Percentiles rank a stretch among this genome's conserved stretches.
phyloP scores from a whole-genome alignment of 495 filamentous ascomycete species.

The Penicillium pancosmium region DNA sequence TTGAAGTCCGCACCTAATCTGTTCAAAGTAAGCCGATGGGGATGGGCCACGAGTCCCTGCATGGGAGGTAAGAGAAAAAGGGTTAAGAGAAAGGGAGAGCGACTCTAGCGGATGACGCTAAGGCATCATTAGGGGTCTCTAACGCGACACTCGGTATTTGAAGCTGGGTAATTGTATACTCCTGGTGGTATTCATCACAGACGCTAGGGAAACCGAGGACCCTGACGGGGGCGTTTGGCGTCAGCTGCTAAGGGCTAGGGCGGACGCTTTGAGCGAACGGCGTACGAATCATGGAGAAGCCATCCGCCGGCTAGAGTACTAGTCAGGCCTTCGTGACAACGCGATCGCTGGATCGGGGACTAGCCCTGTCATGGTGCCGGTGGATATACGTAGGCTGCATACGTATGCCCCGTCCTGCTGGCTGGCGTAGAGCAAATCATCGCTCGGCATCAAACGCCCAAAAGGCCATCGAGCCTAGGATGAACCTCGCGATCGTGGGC shows the following conservation, averaged over 20 bases:
- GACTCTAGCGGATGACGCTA: neutral
- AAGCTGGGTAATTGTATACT: neutral
- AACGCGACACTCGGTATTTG: neutral
- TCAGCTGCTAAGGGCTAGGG: constrained; percentile 17
- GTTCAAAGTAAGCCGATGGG: constrained; percentile 11
- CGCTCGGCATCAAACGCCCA: constrained; percentile 24
- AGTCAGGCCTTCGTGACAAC: constrained; percentile 10
- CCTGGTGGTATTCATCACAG: neutral
- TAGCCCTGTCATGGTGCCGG: constrained; percentile 13
- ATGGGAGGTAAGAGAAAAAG: constrained; percentile 1
- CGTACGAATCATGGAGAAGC: constrained; percentile 24
- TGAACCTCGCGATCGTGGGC: constrained; percentile 19
- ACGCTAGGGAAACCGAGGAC: constrained; percentile 12
- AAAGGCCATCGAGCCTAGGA: constrained; percentile 11
- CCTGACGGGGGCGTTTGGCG: constrained; percentile 29
- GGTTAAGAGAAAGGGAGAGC: neutral
- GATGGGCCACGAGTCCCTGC: constrained; percentile 32
- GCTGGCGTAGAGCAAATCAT: constrained; percentile 22
- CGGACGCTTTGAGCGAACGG: neutral
- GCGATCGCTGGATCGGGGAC: constrained; percentile 20
- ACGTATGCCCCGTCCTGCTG: constrained; percentile 28
- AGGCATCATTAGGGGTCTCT: neutral
- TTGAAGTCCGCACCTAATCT: constrained; percentile 15
- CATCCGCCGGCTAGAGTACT: constrained; percentile 6
- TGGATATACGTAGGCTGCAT: constrained; percentile 33